These are phyloP conservation scores for Termitomyces eurrhizus DNA, from an alignment of 768 basidiomycete genomes.

Conservation along the genomic window DNA sequence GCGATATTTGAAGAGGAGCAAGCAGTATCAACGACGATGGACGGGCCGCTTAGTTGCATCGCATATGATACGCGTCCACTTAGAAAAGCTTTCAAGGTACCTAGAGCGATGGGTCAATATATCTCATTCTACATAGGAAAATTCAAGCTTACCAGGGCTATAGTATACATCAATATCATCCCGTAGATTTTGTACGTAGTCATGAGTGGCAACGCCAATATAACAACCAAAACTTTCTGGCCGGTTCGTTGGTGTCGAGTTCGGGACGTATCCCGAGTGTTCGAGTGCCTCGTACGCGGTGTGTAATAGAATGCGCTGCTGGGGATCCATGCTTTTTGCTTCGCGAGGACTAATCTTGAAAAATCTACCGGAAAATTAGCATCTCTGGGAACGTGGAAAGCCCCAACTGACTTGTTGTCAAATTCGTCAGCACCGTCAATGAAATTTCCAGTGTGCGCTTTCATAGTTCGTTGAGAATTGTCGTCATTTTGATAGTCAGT, in stretches of 20 bases:
- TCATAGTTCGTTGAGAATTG: conserved; percentile 38
- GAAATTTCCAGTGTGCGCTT: conserved; percentile 61
- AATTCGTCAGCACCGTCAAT: conserved; percentile 53
- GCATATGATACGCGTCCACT: conserved; percentile 71
- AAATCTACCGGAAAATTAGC: conserved; percentile 31
- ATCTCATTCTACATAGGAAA: background rate
- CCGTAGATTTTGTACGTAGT: conserved; percentile 63
- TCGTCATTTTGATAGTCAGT: conserved; percentile 31
- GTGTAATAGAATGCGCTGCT: conserved; percentile 66
- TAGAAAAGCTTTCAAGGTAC: conserved; percentile 21
- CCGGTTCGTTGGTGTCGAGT: conserved; percentile 45
- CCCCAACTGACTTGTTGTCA: conserved; percentile 44
- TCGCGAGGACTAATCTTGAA: conserved; percentile 75
- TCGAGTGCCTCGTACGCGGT: conserved; percentile 67
- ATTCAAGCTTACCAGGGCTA: conserved; percentile 46
- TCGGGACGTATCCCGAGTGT: conserved; percentile 65
- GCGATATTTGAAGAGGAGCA: conserved; percentile 72
- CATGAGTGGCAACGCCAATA: conserved; percentile 66
- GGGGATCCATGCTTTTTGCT: conserved; percentile 73
- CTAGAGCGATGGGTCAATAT: background rate
- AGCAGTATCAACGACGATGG: conserved; percentile 68
- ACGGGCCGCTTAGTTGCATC: conserved; percentile 66
- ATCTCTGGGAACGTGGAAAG: background rate
- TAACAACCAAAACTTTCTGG: conserved; percentile 60
- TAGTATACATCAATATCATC: conserved; percentile 68